A percentile compares a stretch with the other conserved stretches of the same genome.
phyloP scores from a whole-genome alignment of 1,139 yeast species.

The Suzukiozyma palmioleophila region DNA sequence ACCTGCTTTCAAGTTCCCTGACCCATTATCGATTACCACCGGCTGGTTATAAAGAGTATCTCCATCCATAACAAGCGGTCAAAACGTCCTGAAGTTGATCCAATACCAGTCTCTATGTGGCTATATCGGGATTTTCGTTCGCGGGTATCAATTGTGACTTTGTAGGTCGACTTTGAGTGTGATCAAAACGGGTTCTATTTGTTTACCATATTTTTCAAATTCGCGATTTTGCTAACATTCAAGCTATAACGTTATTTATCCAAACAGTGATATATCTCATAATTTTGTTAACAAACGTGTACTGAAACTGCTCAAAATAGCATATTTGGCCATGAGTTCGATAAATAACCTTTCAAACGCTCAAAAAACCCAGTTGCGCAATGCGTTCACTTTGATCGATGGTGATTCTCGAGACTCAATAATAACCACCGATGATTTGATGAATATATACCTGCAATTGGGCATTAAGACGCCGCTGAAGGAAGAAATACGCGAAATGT shows the following conservation, averaged over 20 bases:
- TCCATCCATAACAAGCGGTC: conserved; percentile 8
- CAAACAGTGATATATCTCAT: too few relatives aligned
- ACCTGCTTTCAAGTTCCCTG: conserved; percentile 84
- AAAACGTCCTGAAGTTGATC: not conserved
- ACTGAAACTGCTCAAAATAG: not conserved
- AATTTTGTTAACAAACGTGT: too few relatives aligned
- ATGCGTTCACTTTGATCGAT: conserved; percentile 65
- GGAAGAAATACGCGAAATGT: conserved; percentile 46
- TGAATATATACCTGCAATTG: conserved; percentile 48
- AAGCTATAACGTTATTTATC: too few relatives aligned
- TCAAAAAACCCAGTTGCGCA: conserved; percentile 42
- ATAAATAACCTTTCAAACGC: conserved; percentile 36
- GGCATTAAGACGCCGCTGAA: conserved; percentile 40
- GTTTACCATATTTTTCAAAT: too few relatives aligned
- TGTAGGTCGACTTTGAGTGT: too few relatives aligned
- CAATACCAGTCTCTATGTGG: too few relatives aligned
- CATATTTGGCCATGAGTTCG: conserved; percentile 17
- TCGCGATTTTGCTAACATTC: too few relatives aligned
- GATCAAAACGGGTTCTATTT: too few relatives aligned
- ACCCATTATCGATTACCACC: conserved; percentile 89
- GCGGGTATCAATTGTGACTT: too few relatives aligned
- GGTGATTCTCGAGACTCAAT: conserved; percentile 72
- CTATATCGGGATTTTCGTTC: too few relatives aligned
- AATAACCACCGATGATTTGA: conserved; percentile 57
- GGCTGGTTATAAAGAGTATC: conserved; percentile 64